Conservation (phyloP, 805 yeast genomes). For the Candida sanyiensis region DNA sequence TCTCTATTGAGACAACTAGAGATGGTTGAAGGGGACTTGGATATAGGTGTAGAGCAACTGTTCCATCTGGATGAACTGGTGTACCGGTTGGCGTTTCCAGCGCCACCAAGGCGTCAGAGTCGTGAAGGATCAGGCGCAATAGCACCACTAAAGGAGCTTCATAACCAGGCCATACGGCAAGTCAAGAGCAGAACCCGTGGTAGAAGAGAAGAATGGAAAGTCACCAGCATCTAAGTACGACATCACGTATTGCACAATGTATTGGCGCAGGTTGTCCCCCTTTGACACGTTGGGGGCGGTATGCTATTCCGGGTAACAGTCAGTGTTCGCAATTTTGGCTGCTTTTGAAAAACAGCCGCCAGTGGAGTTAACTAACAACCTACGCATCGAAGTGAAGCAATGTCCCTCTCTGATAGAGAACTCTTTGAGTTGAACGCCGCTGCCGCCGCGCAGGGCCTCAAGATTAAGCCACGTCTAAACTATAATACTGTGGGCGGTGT, state of each 20-base stretch:
- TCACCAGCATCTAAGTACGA: constrained; percentile 11
- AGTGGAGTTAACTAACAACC: background rate
- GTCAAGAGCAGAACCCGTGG: constrained; percentile 7
- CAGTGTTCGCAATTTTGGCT: background rate
- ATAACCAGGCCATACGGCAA: background rate
- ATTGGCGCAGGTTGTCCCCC: background rate
- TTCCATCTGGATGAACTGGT: constrained; percentile 21
- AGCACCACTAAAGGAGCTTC: constrained; percentile 1
- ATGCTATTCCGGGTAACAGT: background rate
- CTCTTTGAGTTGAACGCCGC: constrained; percentile 72
- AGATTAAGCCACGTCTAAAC: constrained; percentile 82
- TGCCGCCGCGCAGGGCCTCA: constrained; percentile 89
- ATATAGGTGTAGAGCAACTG: constrained; percentile 11
- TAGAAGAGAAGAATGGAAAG: constrained; percentile 24
- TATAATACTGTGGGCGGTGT: constrained; percentile 98
- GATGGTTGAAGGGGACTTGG: constrained; percentile 5
- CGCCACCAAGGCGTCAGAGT: background rate
- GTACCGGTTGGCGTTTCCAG: constrained; percentile 16
- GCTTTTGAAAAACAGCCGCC: constrained; percentile 4
- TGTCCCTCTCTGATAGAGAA: constrained; percentile 33
- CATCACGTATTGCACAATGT: too few species aligned
- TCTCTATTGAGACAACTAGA: constrained; percentile 13
- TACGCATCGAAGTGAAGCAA: background rate
- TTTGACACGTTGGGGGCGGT: too few species aligned
- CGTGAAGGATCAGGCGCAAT: background rate